These are phyloP conservation scores for Fusarium buharicum DNA, from an alignment of 2,329 filamentous ascomycete species.

Conservation along the genomic window DNA sequence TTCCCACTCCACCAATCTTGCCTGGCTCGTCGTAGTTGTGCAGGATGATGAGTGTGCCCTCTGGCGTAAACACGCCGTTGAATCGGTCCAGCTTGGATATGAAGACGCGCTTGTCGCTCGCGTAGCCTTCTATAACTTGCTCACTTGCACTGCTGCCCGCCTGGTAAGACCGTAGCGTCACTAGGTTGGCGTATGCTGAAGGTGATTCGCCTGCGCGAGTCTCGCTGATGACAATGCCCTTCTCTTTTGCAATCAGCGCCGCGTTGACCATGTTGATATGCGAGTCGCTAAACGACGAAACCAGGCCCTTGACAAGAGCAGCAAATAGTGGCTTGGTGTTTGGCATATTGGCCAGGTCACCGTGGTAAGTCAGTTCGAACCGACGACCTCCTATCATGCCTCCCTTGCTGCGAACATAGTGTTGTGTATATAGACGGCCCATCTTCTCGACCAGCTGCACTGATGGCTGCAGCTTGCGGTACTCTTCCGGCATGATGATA, in stretches of 20 bases:
- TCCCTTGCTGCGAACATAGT: conserved; percentile 63
- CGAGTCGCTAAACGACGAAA: conserved; percentile 73
- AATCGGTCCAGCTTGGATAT: conserved; percentile 81
- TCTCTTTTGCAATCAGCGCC: conserved; percentile 77
- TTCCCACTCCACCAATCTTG: conserved; percentile 84
- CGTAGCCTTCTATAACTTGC: conserved; percentile 72
- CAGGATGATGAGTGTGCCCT: conserved; percentile 79
- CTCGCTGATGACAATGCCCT: conserved; percentile 81
- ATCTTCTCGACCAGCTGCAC: conserved; percentile 82
- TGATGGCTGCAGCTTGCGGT: conserved; percentile 79
- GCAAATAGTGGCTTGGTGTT: conserved; percentile 84
- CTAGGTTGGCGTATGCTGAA: conserved; percentile 73
- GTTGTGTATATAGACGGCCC: conserved; percentile 81
- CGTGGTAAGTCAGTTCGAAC: conserved; percentile 82
- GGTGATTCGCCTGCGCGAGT: conserved; percentile 72
- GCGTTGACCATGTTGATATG: conserved; percentile 88
- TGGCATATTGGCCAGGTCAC: conserved; percentile 74
- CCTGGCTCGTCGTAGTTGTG: conserved; percentile 85
- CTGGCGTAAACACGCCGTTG: conserved; percentile 76
- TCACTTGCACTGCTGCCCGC: conserved; percentile 47
- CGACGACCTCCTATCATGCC: conserved; percentile 68
- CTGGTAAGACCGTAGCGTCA: conserved; percentile 71
- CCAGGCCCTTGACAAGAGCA: conserved; percentile 80
- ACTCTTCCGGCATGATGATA: conserved; percentile 83
- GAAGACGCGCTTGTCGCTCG: conserved; percentile 70